phyloP scores from a whole-genome alignment of 1,284 basidiomycete genomes.

The Salmacisia buchloeana region DNA sequence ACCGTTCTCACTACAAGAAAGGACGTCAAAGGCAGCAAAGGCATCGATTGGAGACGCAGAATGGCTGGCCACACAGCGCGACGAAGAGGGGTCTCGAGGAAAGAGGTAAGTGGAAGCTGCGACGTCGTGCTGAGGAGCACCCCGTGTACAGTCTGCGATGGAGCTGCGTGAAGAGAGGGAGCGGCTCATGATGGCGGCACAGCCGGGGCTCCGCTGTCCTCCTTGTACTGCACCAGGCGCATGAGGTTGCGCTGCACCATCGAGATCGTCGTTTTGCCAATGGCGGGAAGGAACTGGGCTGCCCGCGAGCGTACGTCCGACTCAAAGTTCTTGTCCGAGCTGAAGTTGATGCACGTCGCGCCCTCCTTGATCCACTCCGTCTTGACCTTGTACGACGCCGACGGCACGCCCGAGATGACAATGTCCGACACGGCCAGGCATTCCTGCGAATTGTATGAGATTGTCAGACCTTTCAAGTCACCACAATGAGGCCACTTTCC shows the following conservation, averaged over 20 bases:
- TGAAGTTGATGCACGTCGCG: constrained; percentile 85
- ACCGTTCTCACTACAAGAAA: no score
- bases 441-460: constrained; percentile 22
- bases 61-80: no score
- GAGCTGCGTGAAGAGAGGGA: no score
- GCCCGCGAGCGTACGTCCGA: constrained; percentile 78
- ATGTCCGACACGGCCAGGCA: constrained; percentile 43
- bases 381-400: constrained; percentile 77
- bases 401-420: constrained; percentile 51
- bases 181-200: no score
- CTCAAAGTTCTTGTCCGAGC: constrained; percentile 95
- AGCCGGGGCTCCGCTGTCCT: no score
- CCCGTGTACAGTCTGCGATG: no score
- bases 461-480: not conserved
- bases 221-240: constrained; percentile 3
- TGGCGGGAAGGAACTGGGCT: constrained; percentile 60
- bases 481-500: constrained; percentile 10
- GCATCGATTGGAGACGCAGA: no score
- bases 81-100: no score
- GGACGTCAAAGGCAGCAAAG: no score
- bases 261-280: constrained; percentile 92
- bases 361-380: constrained; percentile 87
- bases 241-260: constrained; percentile 92
- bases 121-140: no score
- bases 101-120: no score